A percentile compares a stretch with the other conserved stretches of the same genome.
Conservation (phyloP, 495 filamentous ascomycete genomes). For the Annulohypoxylon moriforme region DNA sequence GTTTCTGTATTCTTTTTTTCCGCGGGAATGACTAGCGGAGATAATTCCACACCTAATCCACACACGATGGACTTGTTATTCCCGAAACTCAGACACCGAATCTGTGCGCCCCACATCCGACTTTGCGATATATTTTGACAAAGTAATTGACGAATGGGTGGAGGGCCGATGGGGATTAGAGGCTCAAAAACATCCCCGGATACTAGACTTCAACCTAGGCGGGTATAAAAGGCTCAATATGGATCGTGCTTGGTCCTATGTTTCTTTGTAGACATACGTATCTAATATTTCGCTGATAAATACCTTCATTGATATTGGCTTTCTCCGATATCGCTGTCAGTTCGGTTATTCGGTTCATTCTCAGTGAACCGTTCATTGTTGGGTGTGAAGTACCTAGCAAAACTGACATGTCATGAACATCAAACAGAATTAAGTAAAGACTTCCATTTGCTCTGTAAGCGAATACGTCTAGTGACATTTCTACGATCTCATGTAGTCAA, state of each 20-base stretch:
- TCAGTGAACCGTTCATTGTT: background rate
- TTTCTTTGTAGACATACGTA: background rate
- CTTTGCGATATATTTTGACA: background rate
- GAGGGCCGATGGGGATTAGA: background rate
- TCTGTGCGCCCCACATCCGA: slow-evolving; percentile 10
- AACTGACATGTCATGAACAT: background rate
- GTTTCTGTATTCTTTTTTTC: background rate
- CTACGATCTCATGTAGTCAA: slow-evolving; percentile 33
- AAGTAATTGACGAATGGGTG: background rate
- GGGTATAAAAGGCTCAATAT: background rate
- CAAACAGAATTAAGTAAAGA: background rate
- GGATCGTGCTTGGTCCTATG: background rate
- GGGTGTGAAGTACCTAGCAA: background rate
- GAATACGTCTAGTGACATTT: slow-evolving; percentile 37
- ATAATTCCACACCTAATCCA: slow-evolving; percentile 5
- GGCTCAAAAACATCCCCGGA: background rate
- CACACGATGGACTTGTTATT: slow-evolving; percentile 15
- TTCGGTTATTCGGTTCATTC: slow-evolving; percentile 13
- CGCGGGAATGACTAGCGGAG: slow-evolving; percentile 2
- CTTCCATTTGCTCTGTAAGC: slow-evolving; percentile 5
- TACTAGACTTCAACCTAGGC: background rate
- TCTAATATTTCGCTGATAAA: background rate
- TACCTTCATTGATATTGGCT: background rate
- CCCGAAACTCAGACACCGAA: slow-evolving; percentile 4
- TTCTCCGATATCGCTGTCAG: slow-evolving; percentile 29